Base-by-base conservation (phyloP, 208 protist genomes). In the Phytomonas sp. region DNA sequence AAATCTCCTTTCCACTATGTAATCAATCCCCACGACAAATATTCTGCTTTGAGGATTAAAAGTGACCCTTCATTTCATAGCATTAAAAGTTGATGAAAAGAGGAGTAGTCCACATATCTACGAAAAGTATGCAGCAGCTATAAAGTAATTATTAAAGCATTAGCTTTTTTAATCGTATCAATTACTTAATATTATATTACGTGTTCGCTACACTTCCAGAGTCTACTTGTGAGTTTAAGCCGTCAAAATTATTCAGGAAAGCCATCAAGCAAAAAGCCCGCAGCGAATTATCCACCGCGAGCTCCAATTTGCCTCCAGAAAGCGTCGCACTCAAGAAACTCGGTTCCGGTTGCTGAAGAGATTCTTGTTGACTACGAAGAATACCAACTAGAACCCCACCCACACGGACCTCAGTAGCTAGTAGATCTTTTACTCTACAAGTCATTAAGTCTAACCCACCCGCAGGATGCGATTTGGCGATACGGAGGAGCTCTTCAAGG, bases 321-420 rank as follows among this genome's bases (percentile, higher is more conserved):
- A 96, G 76, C 8, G 87, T 93, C 43, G 85, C 91, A 70, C 89
- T 96, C 36, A 96, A 30, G 74, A 79, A 92, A 87, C 91, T 94
- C 34, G 79, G 74, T 11, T 62, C 46, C 51, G 81, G 66, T 61
- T 61, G 28, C 33, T 65, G 33, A 65, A 65, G 20, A 51, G 33
- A 17, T 65, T 65, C 33, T 20, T 60, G 28, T 36, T 30, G 33
- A 40, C 17, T 26, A 37, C 0, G 23, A 68, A 68, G 59, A 46
- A 95, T 66, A 30, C 81, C 86, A 2, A 92, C 60, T 66, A 93
- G 67, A 31, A 94, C 77, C 23, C 85, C 83, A 32, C 91, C 88
- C 53, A 89, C 80, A 33, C 82, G 68, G 36, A 93, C 73, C 61
- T 81, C 60, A 13, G 79, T 66, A 17, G 64, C 40, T 23, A 93